Evolutionary conservation across 202 grass and related monocot genomes (phyloP).

Genomic region (Cymbopogon flexuosus): DNA sequence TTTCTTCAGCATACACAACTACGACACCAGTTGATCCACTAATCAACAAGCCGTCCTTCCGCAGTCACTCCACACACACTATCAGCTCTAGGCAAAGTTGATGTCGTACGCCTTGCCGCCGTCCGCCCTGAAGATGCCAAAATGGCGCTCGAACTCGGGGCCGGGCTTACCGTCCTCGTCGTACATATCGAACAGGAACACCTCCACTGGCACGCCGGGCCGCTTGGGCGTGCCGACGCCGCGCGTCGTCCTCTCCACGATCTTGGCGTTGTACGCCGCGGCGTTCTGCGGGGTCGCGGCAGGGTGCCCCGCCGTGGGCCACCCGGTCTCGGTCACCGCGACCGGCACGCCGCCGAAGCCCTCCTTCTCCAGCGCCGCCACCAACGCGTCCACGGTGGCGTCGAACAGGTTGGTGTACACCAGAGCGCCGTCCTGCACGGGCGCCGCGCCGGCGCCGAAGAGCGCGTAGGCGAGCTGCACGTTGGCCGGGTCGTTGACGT

Average conservation of each 20-base stretch:
- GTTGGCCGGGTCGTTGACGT: slow-evolving; percentile 45
- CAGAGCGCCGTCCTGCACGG: slow-evolving; percentile 43
- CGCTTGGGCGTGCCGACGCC: slow-evolving; percentile 48
- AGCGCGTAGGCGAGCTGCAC: slow-evolving; percentile 44
- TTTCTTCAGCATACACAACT: not conserved
- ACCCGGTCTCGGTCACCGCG: slow-evolving; percentile 62
- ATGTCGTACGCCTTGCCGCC: slow-evolving; percentile 54
- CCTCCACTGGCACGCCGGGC: slow-evolving; percentile 44
- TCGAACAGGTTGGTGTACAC: slow-evolving; percentile 61
- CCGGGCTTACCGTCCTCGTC: slow-evolving; percentile 55
- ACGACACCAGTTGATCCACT: not conserved
- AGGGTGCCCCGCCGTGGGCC: slow-evolving; percentile 57
- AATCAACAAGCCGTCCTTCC: not conserved
- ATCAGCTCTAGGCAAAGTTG: slow-evolving; percentile 31
- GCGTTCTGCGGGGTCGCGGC: slow-evolving; percentile 55
- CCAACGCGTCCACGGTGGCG: slow-evolving; percentile 55
- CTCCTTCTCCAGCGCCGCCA: slow-evolving; percentile 60
- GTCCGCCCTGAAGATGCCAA: slow-evolving; percentile 58
- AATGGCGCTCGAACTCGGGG: slow-evolving; percentile 59
- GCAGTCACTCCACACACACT: not conserved
- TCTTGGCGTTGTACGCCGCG: slow-evolving; percentile 47
- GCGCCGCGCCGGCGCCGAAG: slow-evolving; percentile 14
- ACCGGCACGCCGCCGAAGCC: slow-evolving; percentile 46
- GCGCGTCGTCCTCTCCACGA: slow-evolving; percentile 33
- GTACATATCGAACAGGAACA: slow-evolving; percentile 65